These are phyloP conservation scores for Elongisporangium anandrum DNA, from an alignment of 352 stramenopile genomes.

Conservation along the genomic window DNA sequence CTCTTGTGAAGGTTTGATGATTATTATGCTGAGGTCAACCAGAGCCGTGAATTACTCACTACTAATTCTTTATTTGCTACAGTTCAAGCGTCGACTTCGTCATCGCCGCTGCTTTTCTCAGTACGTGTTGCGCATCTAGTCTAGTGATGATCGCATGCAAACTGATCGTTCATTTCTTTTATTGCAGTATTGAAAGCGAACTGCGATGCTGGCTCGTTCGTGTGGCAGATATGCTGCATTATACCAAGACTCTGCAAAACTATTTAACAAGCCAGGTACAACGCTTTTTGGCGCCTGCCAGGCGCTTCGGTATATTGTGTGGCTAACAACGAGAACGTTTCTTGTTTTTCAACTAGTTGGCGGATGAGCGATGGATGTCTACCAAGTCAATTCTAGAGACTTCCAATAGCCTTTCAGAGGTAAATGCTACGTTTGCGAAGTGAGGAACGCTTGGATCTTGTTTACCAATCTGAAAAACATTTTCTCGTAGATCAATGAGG, in stretches of 20 bases:
- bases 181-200: constrained; percentile 34
- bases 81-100: constrained; percentile 63
- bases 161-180: constrained; percentile 1
- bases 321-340: no score
- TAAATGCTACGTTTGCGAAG: constrained; percentile 7
- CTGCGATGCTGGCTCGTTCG: constrained; percentile 41
- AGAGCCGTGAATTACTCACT: no score
- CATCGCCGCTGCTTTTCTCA: constrained; percentile 37
- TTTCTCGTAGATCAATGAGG: constrained; percentile 53
- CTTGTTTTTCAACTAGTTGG: background rate
- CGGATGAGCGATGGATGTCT: background rate
- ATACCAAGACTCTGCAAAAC: constrained; percentile 55
- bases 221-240: constrained; percentile 73
- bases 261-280: constrained; percentile 68
- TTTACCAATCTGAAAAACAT: no score
- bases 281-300: background rate
- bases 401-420: constrained; percentile 22
- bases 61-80: background rate
- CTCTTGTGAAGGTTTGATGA: constrained; percentile 45
- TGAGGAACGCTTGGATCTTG: constrained; percentile 1
- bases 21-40: background rate
- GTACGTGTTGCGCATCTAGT: constrained; percentile 28
- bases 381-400: constrained; percentile 4
- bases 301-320: no score
- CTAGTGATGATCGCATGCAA: background rate